Percentiles rank a stretch among this genome's conserved stretches.
phyloP scores from a whole-genome alignment of 1,139 yeast genomes.

The Blastobotrys ciferrii region DNA sequence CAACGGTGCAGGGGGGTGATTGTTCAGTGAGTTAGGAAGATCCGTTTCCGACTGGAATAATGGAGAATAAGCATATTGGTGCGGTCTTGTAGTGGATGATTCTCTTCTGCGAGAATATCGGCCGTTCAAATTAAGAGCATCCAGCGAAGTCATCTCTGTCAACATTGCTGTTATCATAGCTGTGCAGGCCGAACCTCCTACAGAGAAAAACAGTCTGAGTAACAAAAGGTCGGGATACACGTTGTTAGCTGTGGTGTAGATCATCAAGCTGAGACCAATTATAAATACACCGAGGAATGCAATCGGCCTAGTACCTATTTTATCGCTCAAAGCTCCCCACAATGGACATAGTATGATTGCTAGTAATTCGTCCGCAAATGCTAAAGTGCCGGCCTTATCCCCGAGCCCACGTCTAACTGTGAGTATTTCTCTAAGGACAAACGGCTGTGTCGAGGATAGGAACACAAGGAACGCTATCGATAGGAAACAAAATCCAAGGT shows the following conservation, averaged over 20 bases:
- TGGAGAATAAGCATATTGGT: conserved; percentile 7
- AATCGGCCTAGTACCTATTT: conserved; percentile 55
- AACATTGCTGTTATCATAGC: conserved; percentile 51
- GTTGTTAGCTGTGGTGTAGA: conserved; percentile 47
- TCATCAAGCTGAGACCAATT: conserved; percentile 47
- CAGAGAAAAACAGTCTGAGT: conserved; percentile 55
- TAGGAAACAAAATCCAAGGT: conserved; percentile 44
- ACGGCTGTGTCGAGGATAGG: conserved; percentile 65
- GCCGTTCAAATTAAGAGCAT: conserved; percentile 9
- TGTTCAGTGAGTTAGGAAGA: neutral
- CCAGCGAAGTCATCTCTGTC: conserved; percentile 51
- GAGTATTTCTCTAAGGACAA: conserved; percentile 56
- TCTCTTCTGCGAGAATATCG: conserved; percentile 4
- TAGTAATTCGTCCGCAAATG: conserved; percentile 61
- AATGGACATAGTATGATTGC: conserved; percentile 58
- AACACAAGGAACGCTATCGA: conserved; percentile 65
- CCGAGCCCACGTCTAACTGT: conserved; percentile 51
- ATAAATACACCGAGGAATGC: conserved; percentile 49
- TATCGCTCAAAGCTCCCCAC: conserved; percentile 63
- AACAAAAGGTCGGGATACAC: conserved; percentile 53
- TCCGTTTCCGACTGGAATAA: conserved; percentile 2
- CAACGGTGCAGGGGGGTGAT: neutral
- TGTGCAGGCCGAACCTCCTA: conserved; percentile 53
- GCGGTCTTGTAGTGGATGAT: neutral
- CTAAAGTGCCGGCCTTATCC: conserved; percentile 55